A percentile compares a stretch with the other conserved stretches of the same genome.
phyloP scores from a whole-genome alignment of 768 basidiomycete species.

The Coprinopsis cinerea region DNA sequence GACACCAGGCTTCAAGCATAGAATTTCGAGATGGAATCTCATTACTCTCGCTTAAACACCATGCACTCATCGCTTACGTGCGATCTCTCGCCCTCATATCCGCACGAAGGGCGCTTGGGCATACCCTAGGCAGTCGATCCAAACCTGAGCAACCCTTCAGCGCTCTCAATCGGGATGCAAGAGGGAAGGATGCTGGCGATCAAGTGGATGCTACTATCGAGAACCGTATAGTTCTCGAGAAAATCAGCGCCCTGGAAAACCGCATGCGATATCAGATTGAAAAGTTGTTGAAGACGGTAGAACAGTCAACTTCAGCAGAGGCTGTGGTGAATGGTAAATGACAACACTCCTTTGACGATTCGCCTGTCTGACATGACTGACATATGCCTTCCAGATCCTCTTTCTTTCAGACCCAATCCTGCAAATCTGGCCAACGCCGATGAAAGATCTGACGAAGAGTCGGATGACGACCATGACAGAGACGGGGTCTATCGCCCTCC shows the following conservation, averaged over 20 bases:
- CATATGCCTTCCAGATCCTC: conserved; percentile 54
- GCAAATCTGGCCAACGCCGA: conserved; percentile 46
- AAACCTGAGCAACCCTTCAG: conserved; percentile 50
- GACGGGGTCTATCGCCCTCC: conserved; percentile 76
- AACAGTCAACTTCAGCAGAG: conserved; percentile 44
- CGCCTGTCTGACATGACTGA: not conserved
- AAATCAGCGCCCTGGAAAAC: conserved; percentile 75
- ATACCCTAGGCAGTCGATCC: conserved; percentile 48
- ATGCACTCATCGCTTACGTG: conserved; percentile 77
- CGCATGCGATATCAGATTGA: conserved; percentile 95
- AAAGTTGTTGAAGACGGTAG: conserved; percentile 77
- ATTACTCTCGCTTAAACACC: conserved; percentile 81
- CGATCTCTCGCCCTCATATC: conserved; percentile 75
- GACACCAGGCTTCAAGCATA: conserved; percentile 22
- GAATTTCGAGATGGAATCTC: conserved; percentile 81
- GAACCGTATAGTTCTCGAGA: conserved; percentile 80
- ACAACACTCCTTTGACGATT: conserved; percentile 5
- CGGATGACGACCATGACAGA: conserved; percentile 12
- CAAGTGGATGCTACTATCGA: conserved; percentile 77
- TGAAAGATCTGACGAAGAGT: conserved; percentile 5
- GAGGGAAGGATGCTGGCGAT: conserved; percentile 65
- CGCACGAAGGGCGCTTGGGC: conserved; percentile 63
- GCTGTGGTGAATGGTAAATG: conserved; percentile 57
- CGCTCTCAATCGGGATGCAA: conserved; percentile 37
- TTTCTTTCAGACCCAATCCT: conserved; percentile 91